A percentile compares a stretch with the other conserved stretches of the same genome.
phyloP scores from a whole-genome alignment of 2,329 filamentous ascomycete species.

The Ophiostoma populinum region DNA sequence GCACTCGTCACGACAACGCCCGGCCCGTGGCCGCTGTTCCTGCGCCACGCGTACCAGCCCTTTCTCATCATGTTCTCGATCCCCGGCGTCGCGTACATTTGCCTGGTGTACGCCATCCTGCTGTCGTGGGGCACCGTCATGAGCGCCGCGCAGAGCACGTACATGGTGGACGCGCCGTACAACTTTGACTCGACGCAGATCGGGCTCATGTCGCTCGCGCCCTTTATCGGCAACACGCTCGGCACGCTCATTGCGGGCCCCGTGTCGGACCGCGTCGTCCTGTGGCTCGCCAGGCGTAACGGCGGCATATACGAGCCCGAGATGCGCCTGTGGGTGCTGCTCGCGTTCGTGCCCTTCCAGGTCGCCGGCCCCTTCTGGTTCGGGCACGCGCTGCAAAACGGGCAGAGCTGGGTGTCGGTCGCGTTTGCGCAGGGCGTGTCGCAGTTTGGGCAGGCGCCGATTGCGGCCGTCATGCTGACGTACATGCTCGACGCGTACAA shows the following conservation, averaged over 20 bases:
- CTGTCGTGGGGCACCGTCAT: slow-evolving; percentile 4
- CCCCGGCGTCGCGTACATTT: slow-evolving; percentile 7
- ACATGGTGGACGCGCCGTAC: slow-evolving; percentile 19
- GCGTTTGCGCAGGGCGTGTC: slow-evolving; percentile 10
- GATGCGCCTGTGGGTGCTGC: slow-evolving; percentile 19
- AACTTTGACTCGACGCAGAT: slow-evolving; percentile 19
- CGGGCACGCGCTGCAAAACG: slow-evolving; percentile 13
- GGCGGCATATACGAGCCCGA: slow-evolving; percentile 28
- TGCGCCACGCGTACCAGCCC: slow-evolving; percentile 9
- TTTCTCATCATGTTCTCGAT: slow-evolving; percentile 8
- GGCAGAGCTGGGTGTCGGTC: slow-evolving; percentile 11
- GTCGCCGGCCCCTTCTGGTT: slow-evolving; percentile 20
- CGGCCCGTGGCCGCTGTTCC: slow-evolving; percentile 4
- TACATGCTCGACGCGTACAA: slow-evolving; percentile 10
- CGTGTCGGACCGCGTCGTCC: slow-evolving; percentile 20
- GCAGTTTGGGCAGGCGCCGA: slow-evolving; percentile 8
- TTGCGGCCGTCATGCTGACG: slow-evolving; percentile 8
- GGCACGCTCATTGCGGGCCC: slow-evolving; percentile 18
- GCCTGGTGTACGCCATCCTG: slow-evolving; percentile 4
- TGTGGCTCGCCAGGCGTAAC: slow-evolving; percentile 21
- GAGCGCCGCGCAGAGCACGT: slow-evolving; percentile 3
- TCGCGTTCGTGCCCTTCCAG: slow-evolving; percentile 17
- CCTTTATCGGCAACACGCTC: slow-evolving; percentile 22
- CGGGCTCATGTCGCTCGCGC: slow-evolving; percentile 21
- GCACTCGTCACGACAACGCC: slow-evolving; percentile 2